Base-by-base conservation (phyloP, 1,284 basidiomycete genomes). In the Malassezia sp. region DNA sequence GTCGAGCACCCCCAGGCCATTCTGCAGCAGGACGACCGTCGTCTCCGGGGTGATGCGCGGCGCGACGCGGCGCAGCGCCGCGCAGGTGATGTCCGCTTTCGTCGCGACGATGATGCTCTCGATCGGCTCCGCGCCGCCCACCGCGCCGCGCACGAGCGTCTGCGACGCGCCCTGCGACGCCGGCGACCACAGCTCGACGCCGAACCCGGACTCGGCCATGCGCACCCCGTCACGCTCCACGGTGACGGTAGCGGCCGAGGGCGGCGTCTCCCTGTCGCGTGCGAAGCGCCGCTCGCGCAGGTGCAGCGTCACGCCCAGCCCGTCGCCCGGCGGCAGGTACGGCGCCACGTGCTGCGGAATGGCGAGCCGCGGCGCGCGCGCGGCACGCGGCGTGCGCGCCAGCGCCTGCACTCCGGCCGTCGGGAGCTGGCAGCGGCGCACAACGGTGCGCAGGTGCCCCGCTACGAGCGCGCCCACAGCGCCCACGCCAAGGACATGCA, bases 1-100 rank as follows among this genome's bases (percentile, higher is more conserved):
- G 60, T 96, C 89, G 70, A 89, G 84, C 12, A 91, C 75, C 14
- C 88, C 90, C 81, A 93, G 76, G 75, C 69, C 90, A 69, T 95
- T 95, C 67, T 93, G 85, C 39, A 93, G 72, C 5, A 97, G 78
- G 1, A 91, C 84, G 54, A 96, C 79, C 21, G 89, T 93, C 34
- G 82, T 83, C 42, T 77, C 70, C 0, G 77, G 71, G 4, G 77
- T 76, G 22, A 95, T 71, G 17, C 87, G 79, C 8, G 78, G 78
- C 5, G 77, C 71, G 38, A 96, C 76, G 3, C 72, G 64, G 20
- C 73, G 71, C 24, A 96, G 63, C 3, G 82, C 80, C 1, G 68
- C 57, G 0, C 80, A 39, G 0, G 83, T 83, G 11, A 78, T 74
- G 17, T 80, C 76, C 1, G 85, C 82, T 69, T 90, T 91, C 46